These are phyloP conservation scores for Esteya vermicola DNA, from an alignment of 2,329 filamentous ascomycete species.

Conservation along the genomic window DNA sequence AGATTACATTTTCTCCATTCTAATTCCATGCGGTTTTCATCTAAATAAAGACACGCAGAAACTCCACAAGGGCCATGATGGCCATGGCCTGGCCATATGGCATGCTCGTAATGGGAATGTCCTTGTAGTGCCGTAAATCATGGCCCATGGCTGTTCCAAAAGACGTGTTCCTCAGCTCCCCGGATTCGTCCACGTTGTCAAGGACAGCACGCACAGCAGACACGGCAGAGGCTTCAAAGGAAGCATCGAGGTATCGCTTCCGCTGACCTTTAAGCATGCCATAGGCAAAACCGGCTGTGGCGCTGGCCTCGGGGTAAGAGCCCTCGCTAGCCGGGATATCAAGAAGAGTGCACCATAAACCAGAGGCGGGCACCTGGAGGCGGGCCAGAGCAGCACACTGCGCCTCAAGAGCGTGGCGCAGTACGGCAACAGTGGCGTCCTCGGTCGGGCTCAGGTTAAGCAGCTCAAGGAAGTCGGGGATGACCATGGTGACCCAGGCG, in stretches of 20 bases:
- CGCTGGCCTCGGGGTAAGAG: slow-evolving; percentile 65
- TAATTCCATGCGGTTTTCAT: too few relatives aligned
- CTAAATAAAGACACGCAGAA: slow-evolving; percentile 30
- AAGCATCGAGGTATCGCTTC: slow-evolving; percentile 50
- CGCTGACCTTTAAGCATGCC: slow-evolving; percentile 62
- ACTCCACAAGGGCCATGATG: slow-evolving; percentile 68
- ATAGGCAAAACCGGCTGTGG: too few relatives aligned
- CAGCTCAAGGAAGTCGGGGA: slow-evolving; percentile 67
- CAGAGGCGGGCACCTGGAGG: slow-evolving; percentile 41
- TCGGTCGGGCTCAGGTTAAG: slow-evolving; percentile 43
- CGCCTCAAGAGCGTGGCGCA: slow-evolving; percentile 49
- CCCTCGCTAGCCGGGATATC: slow-evolving; percentile 51
- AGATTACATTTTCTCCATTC: too few relatives aligned
- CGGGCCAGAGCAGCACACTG: slow-evolving; percentile 51
- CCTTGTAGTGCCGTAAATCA: slow-evolving; percentile 60
- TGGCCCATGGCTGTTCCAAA: slow-evolving; percentile 71
- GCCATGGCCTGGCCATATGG: slow-evolving; percentile 78
- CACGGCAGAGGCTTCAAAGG: slow-evolving; percentile 45
- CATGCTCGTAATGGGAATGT: slow-evolving; percentile 66
- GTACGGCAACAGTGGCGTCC: slow-evolving; percentile 46
- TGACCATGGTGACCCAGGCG: slow-evolving; percentile 69
- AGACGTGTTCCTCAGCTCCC: slow-evolving; percentile 59
- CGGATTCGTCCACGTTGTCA: slow-evolving; percentile 47
- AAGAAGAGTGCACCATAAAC: slow-evolving; percentile 63
- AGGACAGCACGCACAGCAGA: slow-evolving; percentile 55